Conservation (phyloP, 441 rosid genomes). For the Breynia disticha region DNA sequence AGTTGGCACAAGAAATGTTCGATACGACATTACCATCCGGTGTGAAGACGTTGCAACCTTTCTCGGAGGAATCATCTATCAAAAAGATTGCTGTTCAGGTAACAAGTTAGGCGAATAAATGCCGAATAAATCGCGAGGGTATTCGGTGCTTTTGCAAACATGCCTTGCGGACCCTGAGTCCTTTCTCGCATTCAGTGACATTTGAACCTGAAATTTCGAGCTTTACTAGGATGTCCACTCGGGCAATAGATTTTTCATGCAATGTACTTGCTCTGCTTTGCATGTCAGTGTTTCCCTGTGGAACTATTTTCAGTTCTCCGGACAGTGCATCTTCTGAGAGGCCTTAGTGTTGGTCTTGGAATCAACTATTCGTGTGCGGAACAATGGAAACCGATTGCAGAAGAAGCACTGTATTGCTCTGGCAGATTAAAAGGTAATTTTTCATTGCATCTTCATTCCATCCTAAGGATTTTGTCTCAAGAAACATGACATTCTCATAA, state of each 20-base stretch:
- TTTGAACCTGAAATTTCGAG: too few species aligned
- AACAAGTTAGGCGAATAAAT: slow-evolving; percentile 3
- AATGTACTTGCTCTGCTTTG: slow-evolving; percentile 7
- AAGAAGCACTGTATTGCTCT: slow-evolving; percentile 62
- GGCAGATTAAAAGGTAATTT: slow-evolving; percentile 61
- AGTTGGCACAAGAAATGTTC: slow-evolving; percentile 82
- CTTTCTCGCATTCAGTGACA: too few species aligned
- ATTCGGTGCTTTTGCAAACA: too few species aligned
- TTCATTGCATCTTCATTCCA: neutral
- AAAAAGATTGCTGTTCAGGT: slow-evolving; percentile 74
- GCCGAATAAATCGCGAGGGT: neutral
- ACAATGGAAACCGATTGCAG: slow-evolving; percentile 86
- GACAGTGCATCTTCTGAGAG: slow-evolving; percentile 76
- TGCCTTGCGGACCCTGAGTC: too few species aligned
- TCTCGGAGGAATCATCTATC: slow-evolving; percentile 74
- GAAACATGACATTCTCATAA: too few species aligned
- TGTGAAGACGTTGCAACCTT: slow-evolving; percentile 72
- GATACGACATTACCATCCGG: slow-evolving; percentile 88
- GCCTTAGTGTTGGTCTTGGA: slow-evolving; percentile 88
- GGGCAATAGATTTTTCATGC: too few species aligned
- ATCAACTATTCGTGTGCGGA: slow-evolving; percentile 75
- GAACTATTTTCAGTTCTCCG: slow-evolving; percentile 83
- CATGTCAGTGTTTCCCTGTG: slow-evolving; percentile 72
- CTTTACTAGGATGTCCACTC: too few species aligned
- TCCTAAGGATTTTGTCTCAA: neutral